Percentiles rank a stretch among this genome's conserved stretches.
Conservation (phyloP, 441 rosid genomes). For the Viola pubescens region DNA sequence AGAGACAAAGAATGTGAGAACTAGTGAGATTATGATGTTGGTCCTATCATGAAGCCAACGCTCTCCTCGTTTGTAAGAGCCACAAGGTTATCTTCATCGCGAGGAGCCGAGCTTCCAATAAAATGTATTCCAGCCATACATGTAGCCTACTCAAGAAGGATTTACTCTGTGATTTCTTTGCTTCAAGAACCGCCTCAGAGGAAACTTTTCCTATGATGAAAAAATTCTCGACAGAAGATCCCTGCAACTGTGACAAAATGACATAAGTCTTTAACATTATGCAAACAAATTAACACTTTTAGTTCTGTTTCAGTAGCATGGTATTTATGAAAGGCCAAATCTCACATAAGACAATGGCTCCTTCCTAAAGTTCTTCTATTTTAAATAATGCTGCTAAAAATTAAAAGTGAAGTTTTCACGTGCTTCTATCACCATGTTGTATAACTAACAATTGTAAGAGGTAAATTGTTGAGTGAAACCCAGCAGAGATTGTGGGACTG, state of each 20-base stretch:
- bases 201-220: constrained; percentile 75
- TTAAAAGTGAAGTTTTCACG: too few species aligned
- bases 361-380: neutral
- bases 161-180: constrained; percentile 49
- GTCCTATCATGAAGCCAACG: constrained; percentile 21
- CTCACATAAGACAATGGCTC: neutral
- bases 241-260: constrained; percentile 43
- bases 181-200: constrained; percentile 78
- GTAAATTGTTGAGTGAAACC: too few species aligned
- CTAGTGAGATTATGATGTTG: too few species aligned
- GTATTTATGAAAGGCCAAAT: neutral
- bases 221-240: constrained; percentile 67
- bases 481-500: too few species aligned
- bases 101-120: constrained; percentile 55
- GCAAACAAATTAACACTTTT: neutral
- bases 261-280: neutral
- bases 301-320: neutral
- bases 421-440: too few species aligned
- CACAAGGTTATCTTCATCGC: constrained; percentile 61
- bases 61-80: constrained; percentile 53
- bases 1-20: too few species aligned
- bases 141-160: constrained; percentile 40
- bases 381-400: too few species aligned
- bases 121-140: constrained; percentile 56
- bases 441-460: too few species aligned